Conservation (phyloP, 2,329 filamentous ascomycete species). For the Bipolaris sorokiniana region DNA sequence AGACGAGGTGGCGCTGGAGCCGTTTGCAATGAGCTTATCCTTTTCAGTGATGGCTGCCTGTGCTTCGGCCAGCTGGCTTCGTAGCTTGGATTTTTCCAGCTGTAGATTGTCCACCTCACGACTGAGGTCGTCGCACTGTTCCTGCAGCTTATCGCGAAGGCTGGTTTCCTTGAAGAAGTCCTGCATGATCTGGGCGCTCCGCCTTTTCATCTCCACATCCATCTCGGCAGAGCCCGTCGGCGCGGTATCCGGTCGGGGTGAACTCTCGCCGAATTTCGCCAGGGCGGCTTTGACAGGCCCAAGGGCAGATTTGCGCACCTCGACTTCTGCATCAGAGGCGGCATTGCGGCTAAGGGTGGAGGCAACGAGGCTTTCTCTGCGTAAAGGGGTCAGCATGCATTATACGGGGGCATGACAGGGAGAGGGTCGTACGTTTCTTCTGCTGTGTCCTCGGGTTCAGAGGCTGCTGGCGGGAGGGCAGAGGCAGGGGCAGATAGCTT, state of each 20-base stretch:
- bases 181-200: slow-evolving; percentile 47
- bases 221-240: slow-evolving; percentile 40
- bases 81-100: slow-evolving; percentile 39
- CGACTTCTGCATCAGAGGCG: slow-evolving; percentile 46
- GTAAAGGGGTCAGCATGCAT: background rate
- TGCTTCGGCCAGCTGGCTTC: slow-evolving; percentile 41
- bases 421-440: slow-evolving; percentile 13
- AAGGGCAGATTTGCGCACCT: slow-evolving; percentile 34
- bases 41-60: slow-evolving; percentile 41
- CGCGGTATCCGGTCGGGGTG: slow-evolving; percentile 41
- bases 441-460: slow-evolving; percentile 13
- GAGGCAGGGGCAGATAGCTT: slow-evolving; percentile 36
- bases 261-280: slow-evolving; percentile 39
- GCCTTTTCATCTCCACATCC: slow-evolving; percentile 41
- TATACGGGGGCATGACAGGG: background rate
- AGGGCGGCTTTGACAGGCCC: slow-evolving; percentile 38
- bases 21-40: slow-evolving; percentile 37
- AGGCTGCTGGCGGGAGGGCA: slow-evolving; percentile 16
- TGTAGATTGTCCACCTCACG: slow-evolving; percentile 43
- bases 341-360: slow-evolving; percentile 34
- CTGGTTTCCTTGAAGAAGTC: slow-evolving; percentile 50
- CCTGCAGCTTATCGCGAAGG: slow-evolving; percentile 45
- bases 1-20: slow-evolving; percentile 18
- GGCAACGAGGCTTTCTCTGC: slow-evolving; percentile 30
- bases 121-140: slow-evolving; percentile 43